Percentiles rank a stretch among this genome's conserved stretches.
Conservation (phyloP, 768 basidiomycete species). For the Boletus rufocinnamomeus region DNA sequence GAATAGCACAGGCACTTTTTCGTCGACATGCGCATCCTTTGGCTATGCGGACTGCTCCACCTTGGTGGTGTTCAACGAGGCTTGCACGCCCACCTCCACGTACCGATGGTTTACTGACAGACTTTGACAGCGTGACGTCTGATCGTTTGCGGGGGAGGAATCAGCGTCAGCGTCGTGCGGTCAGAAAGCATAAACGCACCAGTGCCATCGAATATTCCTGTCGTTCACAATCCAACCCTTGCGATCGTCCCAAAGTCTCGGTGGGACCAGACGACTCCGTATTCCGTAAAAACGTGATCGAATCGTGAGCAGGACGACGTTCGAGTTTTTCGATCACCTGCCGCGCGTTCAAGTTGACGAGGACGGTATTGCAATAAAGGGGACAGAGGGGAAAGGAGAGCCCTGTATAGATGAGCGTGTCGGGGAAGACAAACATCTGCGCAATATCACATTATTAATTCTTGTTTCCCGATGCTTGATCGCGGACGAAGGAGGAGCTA, state of each 20-base stretch:
- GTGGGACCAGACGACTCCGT: background rate
- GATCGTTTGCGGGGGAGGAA: background rate
- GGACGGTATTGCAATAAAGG: conserved; percentile 35
- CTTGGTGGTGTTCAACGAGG: background rate
- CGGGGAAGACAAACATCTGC: conserved; percentile 15
- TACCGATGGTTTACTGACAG: background rate
- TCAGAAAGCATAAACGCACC: conserved; percentile 1
- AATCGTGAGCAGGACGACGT: conserved; percentile 1
- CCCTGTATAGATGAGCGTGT: conserved; percentile 20
- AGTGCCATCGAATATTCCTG: background rate
- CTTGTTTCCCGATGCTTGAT: background rate
- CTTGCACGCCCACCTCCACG: conserved; percentile 17
- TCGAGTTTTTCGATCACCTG: conserved; percentile 18
- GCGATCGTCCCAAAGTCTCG: background rate
- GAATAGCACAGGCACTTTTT: conserved; percentile 1
- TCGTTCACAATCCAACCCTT: background rate
- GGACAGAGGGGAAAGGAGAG: conserved; percentile 35
- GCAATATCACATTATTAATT: background rate
- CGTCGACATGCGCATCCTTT: background rate
- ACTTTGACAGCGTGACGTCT: conserved; percentile 9
- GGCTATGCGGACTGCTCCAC: background rate
- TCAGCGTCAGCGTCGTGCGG: background rate
- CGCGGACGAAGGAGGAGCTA: background rate
- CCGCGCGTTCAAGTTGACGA: conserved; percentile 35
- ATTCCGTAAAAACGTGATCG: conserved; percentile 10